Percentiles rank a stretch among this genome's conserved stretches.
These are phyloP conservation scores for Boletales sp. DNA, from an alignment of 768 basidiomycete species.

Conservation along the genomic window DNA sequence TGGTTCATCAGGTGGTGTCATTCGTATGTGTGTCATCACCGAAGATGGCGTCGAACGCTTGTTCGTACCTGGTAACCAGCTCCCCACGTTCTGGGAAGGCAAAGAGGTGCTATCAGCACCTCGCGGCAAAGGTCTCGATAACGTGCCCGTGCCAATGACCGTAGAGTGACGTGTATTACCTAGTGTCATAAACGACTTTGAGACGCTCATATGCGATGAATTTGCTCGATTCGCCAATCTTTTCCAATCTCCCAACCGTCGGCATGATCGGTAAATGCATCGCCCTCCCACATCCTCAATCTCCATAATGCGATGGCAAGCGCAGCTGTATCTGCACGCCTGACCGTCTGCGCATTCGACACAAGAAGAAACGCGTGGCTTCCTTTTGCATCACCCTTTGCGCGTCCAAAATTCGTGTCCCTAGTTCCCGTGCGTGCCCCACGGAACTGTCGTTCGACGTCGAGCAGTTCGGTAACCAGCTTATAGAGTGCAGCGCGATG, in stretches of 20 bases:
- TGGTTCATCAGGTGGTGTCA: conserved; percentile 95
- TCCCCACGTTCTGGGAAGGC: conserved; percentile 90
- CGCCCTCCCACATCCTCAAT: conserved; percentile 71
- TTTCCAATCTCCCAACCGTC: conserved; percentile 38
- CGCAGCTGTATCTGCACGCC: conserved; percentile 57
- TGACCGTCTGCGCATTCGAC: conserved; percentile 46
- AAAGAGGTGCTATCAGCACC: conserved; percentile 58
- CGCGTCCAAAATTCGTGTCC: background rate
- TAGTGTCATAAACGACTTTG: background rate
- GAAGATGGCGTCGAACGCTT: conserved; percentile 87
- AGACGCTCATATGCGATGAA: background rate
- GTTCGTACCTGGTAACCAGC: conserved; percentile 87
- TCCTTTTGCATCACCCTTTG: conserved; percentile 37
- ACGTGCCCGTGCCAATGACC: conserved; percentile 38
- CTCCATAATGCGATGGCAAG: conserved; percentile 78
- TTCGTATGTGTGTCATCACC: conserved; percentile 96
- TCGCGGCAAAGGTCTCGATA: conserved; percentile 16
- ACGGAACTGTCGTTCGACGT: conserved; percentile 39
- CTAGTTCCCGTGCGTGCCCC: background rate
- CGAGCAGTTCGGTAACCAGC: conserved; percentile 45
- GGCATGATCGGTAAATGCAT: conserved; percentile 13
- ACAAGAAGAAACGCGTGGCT: conserved; percentile 71
- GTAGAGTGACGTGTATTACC: conserved; percentile 34
- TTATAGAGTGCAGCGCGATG: conserved; percentile 61
- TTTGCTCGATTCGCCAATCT: conserved; percentile 21